Base-by-base conservation (phyloP, 1,284 basidiomycete genomes). In the Ustilago lituana region DNA sequence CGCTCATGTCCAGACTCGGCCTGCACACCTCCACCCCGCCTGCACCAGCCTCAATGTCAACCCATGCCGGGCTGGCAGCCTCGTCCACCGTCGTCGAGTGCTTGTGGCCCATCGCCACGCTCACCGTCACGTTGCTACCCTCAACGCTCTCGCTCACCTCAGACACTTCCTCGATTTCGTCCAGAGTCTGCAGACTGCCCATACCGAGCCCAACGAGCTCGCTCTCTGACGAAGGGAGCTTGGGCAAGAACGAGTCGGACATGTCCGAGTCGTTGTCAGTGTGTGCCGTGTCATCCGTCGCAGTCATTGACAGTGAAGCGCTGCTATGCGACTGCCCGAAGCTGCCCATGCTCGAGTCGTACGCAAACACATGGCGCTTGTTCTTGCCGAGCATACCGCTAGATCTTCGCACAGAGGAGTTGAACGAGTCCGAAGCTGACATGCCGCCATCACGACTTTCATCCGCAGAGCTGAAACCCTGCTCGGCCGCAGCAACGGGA, bases 351-450 rank as follows among this genome's bases (percentile, higher is more conserved):
- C 67, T 72, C 22, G 65, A 70, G 52, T 78, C 76, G 56, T 78
- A 78, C 33, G 76, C 76, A 44, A 78, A 78, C 15, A 78, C 67
- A 37, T 78, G 76, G 15, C 70, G 68, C 49, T 73, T 76, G 55
- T 73, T 75, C 65, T 72, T 73, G 52, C 66, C 73, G 23, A 52
- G 36, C 27, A 66, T 41, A 31, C 55, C 46, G 29, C 65, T 63
- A 17, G 61, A 63, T 20, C 58, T 50, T 17, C 56, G 59, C 8
- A 17, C 43, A n/a, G n/a, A n/a, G 22, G 48, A 49, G 54, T 47
- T 61, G 23, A 47, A 54, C 4, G 58, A 52, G 12, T 23, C 53
- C 9, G 55, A 62, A 14, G 15, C 31, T n/a, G 47, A 40, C 27
- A 41, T 37, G 20, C 20, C 41, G 19, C 36, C 51, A 14, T 63